Percentiles rank a stretch among this genome's conserved stretches.
Evolutionary conservation across 345 rosid genomes (phyloP).

Genomic region (Lumnitzera racemosa): DNA sequence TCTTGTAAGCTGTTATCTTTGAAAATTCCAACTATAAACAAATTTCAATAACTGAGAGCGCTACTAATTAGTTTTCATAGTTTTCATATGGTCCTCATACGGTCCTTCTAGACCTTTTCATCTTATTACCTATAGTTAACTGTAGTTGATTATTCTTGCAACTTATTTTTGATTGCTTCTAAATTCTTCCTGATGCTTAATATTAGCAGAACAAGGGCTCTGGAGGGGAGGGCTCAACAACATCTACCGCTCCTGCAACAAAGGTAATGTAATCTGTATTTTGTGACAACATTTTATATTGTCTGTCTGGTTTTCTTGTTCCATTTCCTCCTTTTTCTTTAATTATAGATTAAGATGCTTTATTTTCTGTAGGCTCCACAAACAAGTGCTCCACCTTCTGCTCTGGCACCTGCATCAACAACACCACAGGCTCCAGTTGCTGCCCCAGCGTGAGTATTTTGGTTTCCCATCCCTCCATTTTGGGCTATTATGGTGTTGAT

Average conservation of each 20-base stretch:
- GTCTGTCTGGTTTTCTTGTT: not conserved
- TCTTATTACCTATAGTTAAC: not conserved
- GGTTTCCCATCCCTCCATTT: not conserved
- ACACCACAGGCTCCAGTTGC: slow-evolving; percentile 38
- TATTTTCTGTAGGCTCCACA: slow-evolving; percentile 42
- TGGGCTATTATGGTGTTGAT: not conserved
- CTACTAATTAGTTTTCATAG: no score
- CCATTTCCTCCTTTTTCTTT: not conserved
- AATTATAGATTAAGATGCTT: not conserved
- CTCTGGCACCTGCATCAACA: slow-evolving; percentile 23
- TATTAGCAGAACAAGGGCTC: slow-evolving; percentile 49
- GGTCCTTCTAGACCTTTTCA: not conserved
- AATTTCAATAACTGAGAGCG: no score
- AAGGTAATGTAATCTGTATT: slow-evolving; percentile 19
- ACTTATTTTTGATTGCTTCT: not conserved
- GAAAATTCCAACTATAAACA: no score
- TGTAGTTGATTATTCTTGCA: not conserved
- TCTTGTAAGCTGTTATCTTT: no score
- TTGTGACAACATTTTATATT: not conserved
- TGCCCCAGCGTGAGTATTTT: slow-evolving; percentile 35
- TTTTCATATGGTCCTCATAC: no score
- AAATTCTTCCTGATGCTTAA: not conserved
- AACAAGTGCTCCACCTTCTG: slow-evolving; percentile 32
- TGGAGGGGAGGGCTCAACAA: slow-evolving; percentile 46
- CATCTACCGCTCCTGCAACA: slow-evolving; percentile 38